Evolutionary conservation across 768 basidiomycete genomes (phyloP), one percentile per base, ranked within the genome.

Genomic region (Butyriboletus loyo): DNA sequence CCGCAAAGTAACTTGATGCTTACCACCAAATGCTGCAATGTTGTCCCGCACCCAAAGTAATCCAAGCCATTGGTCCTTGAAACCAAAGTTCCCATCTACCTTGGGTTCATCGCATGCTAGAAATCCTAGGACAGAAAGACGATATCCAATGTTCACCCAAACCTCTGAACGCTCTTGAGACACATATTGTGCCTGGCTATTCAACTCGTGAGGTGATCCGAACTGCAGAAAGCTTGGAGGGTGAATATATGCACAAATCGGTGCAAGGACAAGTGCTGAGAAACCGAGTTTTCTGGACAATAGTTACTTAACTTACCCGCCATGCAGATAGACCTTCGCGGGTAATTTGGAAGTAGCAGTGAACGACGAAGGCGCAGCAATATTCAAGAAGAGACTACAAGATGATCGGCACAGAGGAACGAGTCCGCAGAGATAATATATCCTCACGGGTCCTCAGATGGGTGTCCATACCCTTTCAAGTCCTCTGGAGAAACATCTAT

Each of bases 61-160:
- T 0, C 80, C 87, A 31, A 86, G 59, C 87, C 88, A 90, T 58
- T 86, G 86, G 60, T 90, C 89, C 66, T 89, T 89, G 72, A 90
- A 90, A 1, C 88, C 87, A 62, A 85, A 89, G 60, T 91, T 91
- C 8, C 89, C 87, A 17, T 73, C 72, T 25, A 90, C 63, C 28
- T 67, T 61, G 4, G 85, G 86, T 52, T 79, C 65, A 45, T 85
- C 83, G 56, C 77, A 77, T 0, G 86, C 87, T 13, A 90, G 69
- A 59, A 88, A 92, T 0, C 87, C 87, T 57, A 89, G 84, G 1
- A 78, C 87, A 0, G 86, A 87, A 11, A 89, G 71, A 19, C 87
- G 81, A 62, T 89, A 88, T 28, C 85, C 87, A 13, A 89, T 78
- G 60, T 87, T 86, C 8, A 90, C 82, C 78, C 84, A 85, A 14